Evolutionary conservation across 305 asterid genomes (phyloP).

Genomic region (Solanum hybrid): DNA sequence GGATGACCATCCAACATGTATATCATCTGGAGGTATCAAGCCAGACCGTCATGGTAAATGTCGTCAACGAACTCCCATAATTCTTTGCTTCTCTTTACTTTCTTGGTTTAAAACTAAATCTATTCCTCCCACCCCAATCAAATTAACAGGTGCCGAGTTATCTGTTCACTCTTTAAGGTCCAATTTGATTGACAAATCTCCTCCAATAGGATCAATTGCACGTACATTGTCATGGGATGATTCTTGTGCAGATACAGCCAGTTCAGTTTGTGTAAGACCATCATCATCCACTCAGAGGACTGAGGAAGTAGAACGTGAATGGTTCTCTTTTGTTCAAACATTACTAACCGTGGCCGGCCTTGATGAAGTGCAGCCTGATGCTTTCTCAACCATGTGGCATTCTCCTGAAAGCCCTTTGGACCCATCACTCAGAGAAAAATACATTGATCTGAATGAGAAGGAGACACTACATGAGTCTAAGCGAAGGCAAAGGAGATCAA

Average conservation of each 20-base stretch:
- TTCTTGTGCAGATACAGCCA: constrained; percentile 49
- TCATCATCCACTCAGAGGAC: constrained; percentile 29
- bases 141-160: constrained; percentile 18
- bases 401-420: constrained; percentile 74
- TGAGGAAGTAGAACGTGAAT: constrained; percentile 59
- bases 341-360: constrained; percentile 57
- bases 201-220: constrained; percentile 82
- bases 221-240: constrained; percentile 72
- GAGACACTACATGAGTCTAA: constrained; percentile 54
- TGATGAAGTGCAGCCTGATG: constrained; percentile 35
- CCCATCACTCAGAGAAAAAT: constrained; percentile 68
- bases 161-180: constrained; percentile 29
- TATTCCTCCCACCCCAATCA: neutral
- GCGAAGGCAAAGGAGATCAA: constrained; percentile 61
- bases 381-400: constrained; percentile 53
- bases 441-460: constrained; percentile 35
- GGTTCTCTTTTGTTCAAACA: constrained; percentile 52
- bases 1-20: constrained; percentile 30
- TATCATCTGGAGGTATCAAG: constrained; percentile 29
- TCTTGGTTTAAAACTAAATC: neutral
- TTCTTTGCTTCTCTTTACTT: neutral
- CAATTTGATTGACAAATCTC: constrained; percentile 80
- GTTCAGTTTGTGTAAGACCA: constrained; percentile 39
- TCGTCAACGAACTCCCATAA: neutral
- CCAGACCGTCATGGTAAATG: constrained; percentile 35